phyloP scores from a whole-genome alignment of 805 yeast genomes.

The Barnettozyma salicaria region DNA sequence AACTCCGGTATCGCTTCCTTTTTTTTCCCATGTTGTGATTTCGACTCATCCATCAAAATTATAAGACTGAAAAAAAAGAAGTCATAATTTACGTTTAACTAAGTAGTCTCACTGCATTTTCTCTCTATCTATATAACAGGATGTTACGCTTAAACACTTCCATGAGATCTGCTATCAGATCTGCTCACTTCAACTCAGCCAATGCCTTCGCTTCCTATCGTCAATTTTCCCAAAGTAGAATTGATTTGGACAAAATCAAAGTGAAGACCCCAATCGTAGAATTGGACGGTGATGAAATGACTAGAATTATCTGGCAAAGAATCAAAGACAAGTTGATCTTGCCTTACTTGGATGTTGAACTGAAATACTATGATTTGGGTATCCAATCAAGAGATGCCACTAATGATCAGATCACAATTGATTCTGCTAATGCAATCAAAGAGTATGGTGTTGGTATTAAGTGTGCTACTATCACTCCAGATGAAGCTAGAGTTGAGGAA shows the following conservation, averaged over 20 bases:
- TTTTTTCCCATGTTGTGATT: no score
- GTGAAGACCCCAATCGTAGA: constrained; percentile 74
- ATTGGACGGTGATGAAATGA: constrained; percentile 83
- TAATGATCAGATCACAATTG: constrained; percentile 66
- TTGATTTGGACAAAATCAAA: constrained; percentile 46
- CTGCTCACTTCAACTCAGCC: constrained; percentile 7
- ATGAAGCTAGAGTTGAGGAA: constrained; percentile 73
- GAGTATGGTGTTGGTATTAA: constrained; percentile 76
- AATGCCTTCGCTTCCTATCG: constrained; percentile 10
- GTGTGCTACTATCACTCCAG: constrained; percentile 85
- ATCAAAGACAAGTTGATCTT: constrained; percentile 61
- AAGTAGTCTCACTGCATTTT: no score
- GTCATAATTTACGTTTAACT: no score
- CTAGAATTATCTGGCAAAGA: constrained; percentile 74
- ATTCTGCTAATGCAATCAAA: constrained; percentile 71
- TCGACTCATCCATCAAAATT: no score
- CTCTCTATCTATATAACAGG: no score
- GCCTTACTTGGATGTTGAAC: constrained; percentile 67
- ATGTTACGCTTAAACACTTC: constrained; percentile 20
- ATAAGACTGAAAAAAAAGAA: no score
- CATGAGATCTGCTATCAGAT: constrained; percentile 15
- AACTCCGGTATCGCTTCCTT: background rate
- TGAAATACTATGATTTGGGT: constrained; percentile 72
- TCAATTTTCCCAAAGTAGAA: constrained; percentile 19
- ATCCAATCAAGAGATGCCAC: constrained; percentile 64